Base-by-base conservation (phyloP, 2,329 filamentous ascomycete genomes). In the Bretziella fagacearum region DNA sequence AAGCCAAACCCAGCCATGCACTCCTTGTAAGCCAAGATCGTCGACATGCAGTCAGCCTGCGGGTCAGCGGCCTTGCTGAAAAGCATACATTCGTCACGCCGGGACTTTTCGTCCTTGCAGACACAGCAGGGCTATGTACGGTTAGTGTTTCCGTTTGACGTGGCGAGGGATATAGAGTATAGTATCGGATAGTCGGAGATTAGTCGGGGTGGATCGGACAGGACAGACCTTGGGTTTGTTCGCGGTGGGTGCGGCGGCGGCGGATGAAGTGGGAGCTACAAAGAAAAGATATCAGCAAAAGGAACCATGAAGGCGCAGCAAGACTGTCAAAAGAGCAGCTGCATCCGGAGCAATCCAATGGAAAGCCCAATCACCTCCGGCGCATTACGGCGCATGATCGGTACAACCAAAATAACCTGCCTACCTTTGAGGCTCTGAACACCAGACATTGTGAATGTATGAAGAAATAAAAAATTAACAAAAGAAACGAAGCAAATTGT, bases 1-100 rank as follows among this genome's bases (percentile, higher is more conserved):
- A 93, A 98, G 13, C 91, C 91, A 58, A 82, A 96, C 8, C 85
- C 82, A 49, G 79, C 77, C 91, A 98, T 96, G 64, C 91, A 98
- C 55, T 66, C 77, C 66, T 78, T 80, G 68, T 98, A 98, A 60
- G 84, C 78, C 23, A 84, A 76, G 53, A 98, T 82, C 52, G 84
- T 73, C 44, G 79, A 73, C 63, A 79, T 73, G 71, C 91, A 98
- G 57, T 93, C 86, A 58, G 76, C 72, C 56, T 84, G 74, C 32
- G 91, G 84, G 59, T 95, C 81, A 58, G 79, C 72, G 52, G 83
- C 73, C 53, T 76, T 86, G 48, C 85, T 93, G 69, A 96, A 95
- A 48, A 98, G 82, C 89, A 98, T 96, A 71, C 91, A 98, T 65
- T 98, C 87, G 67, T 98, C 91, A 53, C 91, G 84, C 56, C 74